Evolutionary conservation across 768 basidiomycete genomes (phyloP), one percentile per base, ranked within the genome.

Genomic region (Erythrobasidium yunnanense): DNA sequence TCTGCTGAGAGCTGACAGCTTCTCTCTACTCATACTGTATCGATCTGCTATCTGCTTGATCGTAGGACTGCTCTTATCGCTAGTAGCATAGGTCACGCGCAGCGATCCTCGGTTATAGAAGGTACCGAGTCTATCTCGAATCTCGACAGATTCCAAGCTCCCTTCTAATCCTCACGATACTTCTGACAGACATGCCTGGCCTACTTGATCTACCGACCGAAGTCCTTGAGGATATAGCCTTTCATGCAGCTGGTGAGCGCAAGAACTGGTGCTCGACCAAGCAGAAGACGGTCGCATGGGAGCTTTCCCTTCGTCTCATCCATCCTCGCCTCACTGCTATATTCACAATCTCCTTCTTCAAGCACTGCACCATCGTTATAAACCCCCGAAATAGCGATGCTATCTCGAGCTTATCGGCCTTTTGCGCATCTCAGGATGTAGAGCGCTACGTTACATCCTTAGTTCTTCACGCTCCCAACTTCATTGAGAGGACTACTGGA

Each of bases 151-250:
- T 8, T 52, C 20, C 50, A 52, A 8, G 11, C 50, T 8, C 8
- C 20, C 15, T 20, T 11, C 18, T 30, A 23, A 30, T 23, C 29
- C 50, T 52, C 50, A 11, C 18, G 50, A 22, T 23, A 8, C 50
- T 8, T 20, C 50, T n/a, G 22, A 52, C 29, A 20, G 29, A 17
- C 6, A 63, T 63, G 60, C 23, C 49, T 30, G 60, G 60, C 42
- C 49, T 63, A 4, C 60, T 63, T 23, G 60, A 51, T 51, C 60
- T 63, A 1, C 60, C 60, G 3, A 49, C 52, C 8, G 60, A 63
- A 33, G 6, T 63, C 3, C 42, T 45, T 8, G 60, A 63, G 32
- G 49, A 46, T n/a, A 63, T 63, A 3, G 60, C 42, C 6, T 49
- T 18, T n/a, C 49, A 63, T 22, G 23, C 42, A 29, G 52, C 42